Percentiles rank a stretch among this genome's conserved stretches.
These are phyloP conservation scores for Cyberlindnera maclurae DNA, from an alignment of 805 yeast species.

Conservation along the genomic window DNA sequence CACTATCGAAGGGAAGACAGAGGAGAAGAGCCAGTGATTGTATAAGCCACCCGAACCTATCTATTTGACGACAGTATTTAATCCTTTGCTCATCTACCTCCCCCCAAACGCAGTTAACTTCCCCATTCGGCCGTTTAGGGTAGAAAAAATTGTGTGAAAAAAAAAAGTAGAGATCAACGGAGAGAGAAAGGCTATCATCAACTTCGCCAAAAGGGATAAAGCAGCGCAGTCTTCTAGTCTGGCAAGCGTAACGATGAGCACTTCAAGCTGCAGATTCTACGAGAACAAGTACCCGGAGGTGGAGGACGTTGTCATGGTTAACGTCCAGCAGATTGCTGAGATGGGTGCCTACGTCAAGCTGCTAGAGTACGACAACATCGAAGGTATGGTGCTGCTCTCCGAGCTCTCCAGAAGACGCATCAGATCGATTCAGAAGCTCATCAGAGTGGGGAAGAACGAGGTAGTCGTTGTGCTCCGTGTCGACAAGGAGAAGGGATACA, in stretches of 20 bases:
- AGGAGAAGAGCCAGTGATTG: neutral
- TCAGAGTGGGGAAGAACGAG: constrained; percentile 97
- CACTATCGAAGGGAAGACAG: constrained; percentile 12
- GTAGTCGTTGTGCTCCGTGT: constrained; percentile 97
- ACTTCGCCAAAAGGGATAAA: too few relatives aligned
- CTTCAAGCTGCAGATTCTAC: constrained; percentile 90
- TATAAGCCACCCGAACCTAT: too few relatives aligned
- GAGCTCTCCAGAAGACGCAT: constrained; percentile 98
- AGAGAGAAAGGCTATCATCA: too few relatives aligned
- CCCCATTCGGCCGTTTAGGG: too few relatives aligned
- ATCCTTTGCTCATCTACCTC: too few relatives aligned
- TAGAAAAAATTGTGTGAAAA: too few relatives aligned
- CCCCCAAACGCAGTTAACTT: too few relatives aligned
- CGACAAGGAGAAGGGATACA: constrained; percentile 97
- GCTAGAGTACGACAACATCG: constrained; percentile 94
- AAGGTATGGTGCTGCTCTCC: constrained; percentile 94
- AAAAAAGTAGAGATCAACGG: too few relatives aligned
- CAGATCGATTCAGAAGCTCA: constrained; percentile 92
- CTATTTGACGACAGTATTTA: too few relatives aligned
- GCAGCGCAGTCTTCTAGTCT: too few relatives aligned
- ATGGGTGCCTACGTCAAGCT: constrained; percentile 98
- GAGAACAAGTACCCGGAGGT: constrained; percentile 98
- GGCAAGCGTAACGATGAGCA: constrained; percentile 47
- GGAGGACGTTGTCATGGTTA: constrained; percentile 98
- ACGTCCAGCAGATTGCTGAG: constrained; percentile 96